Percentiles rank a stretch among this genome's conserved stretches.
phyloP scores from a whole-genome alignment of 148 eudicot species.

The Cornus controversa region DNA sequence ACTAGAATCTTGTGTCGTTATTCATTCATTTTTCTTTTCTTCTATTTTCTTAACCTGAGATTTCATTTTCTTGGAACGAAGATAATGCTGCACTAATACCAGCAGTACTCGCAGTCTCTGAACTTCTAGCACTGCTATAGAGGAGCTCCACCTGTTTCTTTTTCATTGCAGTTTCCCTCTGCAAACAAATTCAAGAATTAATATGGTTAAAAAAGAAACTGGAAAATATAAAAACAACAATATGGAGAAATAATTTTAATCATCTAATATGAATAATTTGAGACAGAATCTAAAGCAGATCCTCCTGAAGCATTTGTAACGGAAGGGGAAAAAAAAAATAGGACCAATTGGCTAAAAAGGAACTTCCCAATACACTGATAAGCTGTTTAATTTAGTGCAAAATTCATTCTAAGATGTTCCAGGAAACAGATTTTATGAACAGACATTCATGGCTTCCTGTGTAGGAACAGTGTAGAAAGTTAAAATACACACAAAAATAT shows the following conservation, averaged over 20 bases:
- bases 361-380: neutral
- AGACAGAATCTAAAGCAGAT: neutral
- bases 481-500: too few species aligned
- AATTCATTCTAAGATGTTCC: neutral
- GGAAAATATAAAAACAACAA: neutral
- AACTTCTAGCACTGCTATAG: constrained; percentile 23
- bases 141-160: constrained; percentile 58
- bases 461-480: neutral
- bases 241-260: neutral
- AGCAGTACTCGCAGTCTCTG: constrained; percentile 35
- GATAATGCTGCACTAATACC: constrained; percentile 41
- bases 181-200: constrained; percentile 8
- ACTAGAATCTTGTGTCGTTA: constrained; percentile 5
- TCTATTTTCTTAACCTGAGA: constrained; percentile 35
- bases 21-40: neutral
- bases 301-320: too few species aligned
- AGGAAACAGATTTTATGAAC: neutral
- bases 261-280: neutral
- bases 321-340: too few species aligned
- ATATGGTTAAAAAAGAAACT: neutral
- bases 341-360: too few species aligned
- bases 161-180: constrained; percentile 85
- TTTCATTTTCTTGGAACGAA: constrained; percentile 17
- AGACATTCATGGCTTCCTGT: neutral
- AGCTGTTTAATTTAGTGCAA: neutral